Base-by-base conservation (phyloP, 495 filamentous ascomycete species). In the Penicillium fimorum region DNA sequence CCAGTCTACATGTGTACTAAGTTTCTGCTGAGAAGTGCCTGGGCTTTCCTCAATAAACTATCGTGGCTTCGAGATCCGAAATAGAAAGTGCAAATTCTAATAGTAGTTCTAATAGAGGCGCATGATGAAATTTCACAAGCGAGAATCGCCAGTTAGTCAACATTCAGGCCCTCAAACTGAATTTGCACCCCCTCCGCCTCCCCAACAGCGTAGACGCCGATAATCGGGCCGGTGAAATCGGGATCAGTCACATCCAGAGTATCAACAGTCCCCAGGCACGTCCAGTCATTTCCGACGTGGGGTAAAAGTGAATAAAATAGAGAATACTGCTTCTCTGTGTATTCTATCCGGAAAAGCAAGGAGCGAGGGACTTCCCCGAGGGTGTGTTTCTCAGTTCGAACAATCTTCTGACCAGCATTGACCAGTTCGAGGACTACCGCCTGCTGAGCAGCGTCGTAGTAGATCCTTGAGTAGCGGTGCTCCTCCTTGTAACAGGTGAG, bases 141-240 rank as follows among this genome's bases (percentile, higher is more conserved):
- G 22, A 22, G 22, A 22, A 1, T 22, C 29, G 32, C 32, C 1
- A 18, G 5, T 44, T 24, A 44, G 9, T 25, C 42, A 2, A 44
- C 17, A 15, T 27, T 20, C 3, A 44, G 20, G 11, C 20, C 20
- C 12, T 27, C 33, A 10, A 58, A 53, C 15, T 42, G 5, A 15
- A 57, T n/a, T 32, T 41, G 8, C 27, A 56, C 32, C 0, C 18
- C 56, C 13, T 49, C 25, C 20, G 12, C 13, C 20, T 44, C 9
- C 1, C 58, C 53, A 37, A 58, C 25, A 17, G 63, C 57, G 30
- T 55, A 66, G 2, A 64, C 25, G 18, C 63, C 63, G 32, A 66
- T 57, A 0, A 66, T 40, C 9, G 63, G 63, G 12, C 60, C 63
- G 10, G 49, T 55, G 46, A 66, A 66, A 43, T 66, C 61, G 41